Evolutionary conservation across 345 rosid genomes (phyloP), one percentile per base, ranked within the genome.

Genomic region (Acer yangbiense): DNA sequence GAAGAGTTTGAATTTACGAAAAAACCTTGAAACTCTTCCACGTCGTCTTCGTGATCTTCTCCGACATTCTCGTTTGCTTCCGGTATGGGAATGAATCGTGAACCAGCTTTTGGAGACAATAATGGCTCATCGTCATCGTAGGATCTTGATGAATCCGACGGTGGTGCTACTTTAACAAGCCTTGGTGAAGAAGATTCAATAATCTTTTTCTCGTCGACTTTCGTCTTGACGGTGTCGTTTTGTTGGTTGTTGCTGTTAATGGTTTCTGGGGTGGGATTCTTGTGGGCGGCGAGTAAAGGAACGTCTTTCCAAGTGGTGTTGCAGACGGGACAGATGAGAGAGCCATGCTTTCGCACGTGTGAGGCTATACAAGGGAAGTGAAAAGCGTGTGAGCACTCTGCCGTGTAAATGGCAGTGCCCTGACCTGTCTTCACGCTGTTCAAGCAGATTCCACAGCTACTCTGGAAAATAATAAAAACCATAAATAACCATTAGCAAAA

Each of bases 71-170:
- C 96, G 60, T 89, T 91, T 23, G 85, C 85, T 80, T 94, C 98
- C 1, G 93, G 97, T 39, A 95, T 93, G 64, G 98, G 71, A 43
- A 80, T 76, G 69, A 85, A 90, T 55, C 89, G 79, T 17, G 75
- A 83, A 0, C 80, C 85, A 0, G 91, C 83, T 3, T 84, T 69
- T 10, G 88, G 85, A 3, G 95, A 88, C 17, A 86, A 68, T 76
- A 95, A 78, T n/a, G 95, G 93, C 86, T 95, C 98, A 35, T 95
- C 98, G 44, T 95, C 98, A 4, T 88, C 88, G 83, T 95, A 95
- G 57, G 85, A 86, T 77, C 88, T 86, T 12, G 84, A 80, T 14
- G 85, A 81, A 76, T 64, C 77, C 23, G 81, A 65, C 23, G 54
- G 69, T 14, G 57, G 75, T 14, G 58, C 72, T 46, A 71, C 23